These are phyloP conservation scores for Mycena vulgaris DNA, from an alignment of 768 basidiomycete genomes.

Conservation along the genomic window DNA sequence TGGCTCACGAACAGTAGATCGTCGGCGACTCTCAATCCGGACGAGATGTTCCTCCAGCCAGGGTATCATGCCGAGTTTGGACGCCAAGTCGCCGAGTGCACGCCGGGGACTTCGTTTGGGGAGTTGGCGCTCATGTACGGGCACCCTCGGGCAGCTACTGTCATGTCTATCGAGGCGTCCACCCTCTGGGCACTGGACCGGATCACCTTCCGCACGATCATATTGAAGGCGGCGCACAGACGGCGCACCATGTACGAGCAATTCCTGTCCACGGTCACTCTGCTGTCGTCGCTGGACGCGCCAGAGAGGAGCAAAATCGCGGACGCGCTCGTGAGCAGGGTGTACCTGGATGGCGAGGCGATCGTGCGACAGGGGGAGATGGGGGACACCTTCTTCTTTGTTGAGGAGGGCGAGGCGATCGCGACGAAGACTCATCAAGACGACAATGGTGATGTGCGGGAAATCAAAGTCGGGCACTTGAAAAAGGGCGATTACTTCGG, in stretches of 20 bases:
- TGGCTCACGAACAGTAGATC: slow-evolving; percentile 65
- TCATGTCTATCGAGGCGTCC: slow-evolving; percentile 85
- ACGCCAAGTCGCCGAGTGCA: slow-evolving; percentile 88
- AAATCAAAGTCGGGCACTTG: slow-evolving; percentile 82
- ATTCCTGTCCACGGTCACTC: slow-evolving; percentile 92
- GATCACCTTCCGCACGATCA: slow-evolving; percentile 98
- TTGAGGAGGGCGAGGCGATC: slow-evolving; percentile 93
- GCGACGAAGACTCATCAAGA: slow-evolving; percentile 82
- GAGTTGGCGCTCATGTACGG: slow-evolving; percentile 99
- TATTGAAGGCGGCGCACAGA: slow-evolving; percentile 92
- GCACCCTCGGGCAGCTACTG: slow-evolving; percentile 95
- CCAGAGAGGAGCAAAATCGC: slow-evolving; percentile 97
- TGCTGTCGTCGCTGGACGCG: slow-evolving; percentile 88
- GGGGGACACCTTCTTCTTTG: slow-evolving; percentile 98
- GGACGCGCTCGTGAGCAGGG: slow-evolving; percentile 90
- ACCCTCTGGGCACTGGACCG: slow-evolving; percentile 97
- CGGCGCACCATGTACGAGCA: slow-evolving; percentile 97
- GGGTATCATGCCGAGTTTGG: slow-evolving; percentile 82
- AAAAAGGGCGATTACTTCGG: slow-evolving; percentile 98
- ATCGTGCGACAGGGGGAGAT: slow-evolving; percentile 95
- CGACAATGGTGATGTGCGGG: slow-evolving; percentile 71
- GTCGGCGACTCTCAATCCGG: slow-evolving; percentile 54
- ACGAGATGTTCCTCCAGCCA: slow-evolving; percentile 73
- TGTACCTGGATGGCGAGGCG: slow-evolving; percentile 86
- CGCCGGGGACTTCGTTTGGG: slow-evolving; percentile 90